Conservation (phyloP, 2,329 filamentous ascomycete species). For the Thelonectria rubi region DNA sequence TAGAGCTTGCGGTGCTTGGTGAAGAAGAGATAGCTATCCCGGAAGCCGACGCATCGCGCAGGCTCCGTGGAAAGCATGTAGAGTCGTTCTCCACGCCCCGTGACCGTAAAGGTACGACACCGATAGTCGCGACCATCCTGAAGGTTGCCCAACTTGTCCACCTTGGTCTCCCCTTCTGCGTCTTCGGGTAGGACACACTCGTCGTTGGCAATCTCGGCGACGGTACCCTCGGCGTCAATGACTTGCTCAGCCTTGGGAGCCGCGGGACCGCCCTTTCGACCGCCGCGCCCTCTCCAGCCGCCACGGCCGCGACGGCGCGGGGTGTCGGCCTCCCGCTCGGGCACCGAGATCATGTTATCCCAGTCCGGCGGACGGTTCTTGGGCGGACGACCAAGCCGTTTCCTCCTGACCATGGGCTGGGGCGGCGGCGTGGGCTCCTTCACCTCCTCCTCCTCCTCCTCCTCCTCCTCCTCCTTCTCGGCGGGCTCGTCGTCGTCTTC, state of each 20-base stretch:
- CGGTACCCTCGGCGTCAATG: slow-evolving; percentile 92
- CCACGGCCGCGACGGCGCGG: slow-evolving; percentile 73
- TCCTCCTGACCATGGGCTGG: slow-evolving; percentile 73
- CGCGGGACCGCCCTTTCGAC: slow-evolving; percentile 72
- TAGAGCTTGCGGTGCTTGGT: slow-evolving; percentile 95
- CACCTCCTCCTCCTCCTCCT: slow-evolving; percentile 54
- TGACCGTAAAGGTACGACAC: slow-evolving; percentile 92
- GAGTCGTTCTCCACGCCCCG: slow-evolving; percentile 81
- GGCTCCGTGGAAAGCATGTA: slow-evolving; percentile 99
- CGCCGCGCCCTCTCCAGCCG: slow-evolving; percentile 76
- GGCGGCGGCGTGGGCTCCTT: slow-evolving; percentile 66
- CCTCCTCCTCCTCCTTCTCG: slow-evolving; percentile 54
- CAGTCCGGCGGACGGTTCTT: slow-evolving; percentile 86
- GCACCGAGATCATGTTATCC: slow-evolving; percentile 69
- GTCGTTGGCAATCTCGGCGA: slow-evolving; percentile 89
- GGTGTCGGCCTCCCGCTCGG: slow-evolving; percentile 64
- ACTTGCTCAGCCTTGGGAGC: slow-evolving; percentile 83
- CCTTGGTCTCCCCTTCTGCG: slow-evolving; percentile 88
- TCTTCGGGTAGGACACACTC: slow-evolving; percentile 91
- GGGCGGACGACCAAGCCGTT: slow-evolving; percentile 84
- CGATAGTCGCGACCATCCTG: slow-evolving; percentile 89
- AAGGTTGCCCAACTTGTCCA: slow-evolving; percentile 87
- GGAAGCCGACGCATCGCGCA: slow-evolving; percentile 93
- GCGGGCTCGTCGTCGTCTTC: slow-evolving; percentile 49
- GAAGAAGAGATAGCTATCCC: slow-evolving; percentile 98